Conservation (phyloP, 1,284 basidiomycete genomes). For the Hemileia vastatrix region DNA sequence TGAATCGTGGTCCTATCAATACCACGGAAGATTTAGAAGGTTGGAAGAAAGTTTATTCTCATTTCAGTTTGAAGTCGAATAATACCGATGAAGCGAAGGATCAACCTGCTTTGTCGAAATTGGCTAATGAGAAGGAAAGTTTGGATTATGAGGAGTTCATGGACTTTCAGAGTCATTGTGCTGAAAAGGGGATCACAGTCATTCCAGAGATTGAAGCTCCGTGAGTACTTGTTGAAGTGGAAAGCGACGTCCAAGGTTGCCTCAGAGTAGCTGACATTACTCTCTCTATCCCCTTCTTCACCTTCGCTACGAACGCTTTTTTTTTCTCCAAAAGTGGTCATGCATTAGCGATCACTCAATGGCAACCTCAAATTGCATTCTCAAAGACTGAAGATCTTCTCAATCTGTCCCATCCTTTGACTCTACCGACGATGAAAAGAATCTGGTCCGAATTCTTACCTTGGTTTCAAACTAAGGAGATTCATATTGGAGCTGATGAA, state of each 20-base stretch:
- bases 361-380: constrained; percentile 47
- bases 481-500: constrained; percentile 48
- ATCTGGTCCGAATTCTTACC: constrained; percentile 47
- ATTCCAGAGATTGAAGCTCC: constrained; percentile 48
- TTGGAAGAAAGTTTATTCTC: too few relatives aligned
- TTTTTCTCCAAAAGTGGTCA: too few relatives aligned
- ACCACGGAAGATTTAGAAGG: too few relatives aligned
- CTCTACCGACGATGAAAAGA: constrained; percentile 44
- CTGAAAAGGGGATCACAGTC: constrained; percentile 45
- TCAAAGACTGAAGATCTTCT: constrained; percentile 39
- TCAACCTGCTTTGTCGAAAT: too few relatives aligned
- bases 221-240: too few relatives aligned
- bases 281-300: too few relatives aligned
- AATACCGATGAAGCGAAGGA: too few relatives aligned
- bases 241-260: too few relatives aligned
- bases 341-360: constrained; percentile 46
- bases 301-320: too few relatives aligned
- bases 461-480: constrained; percentile 42
- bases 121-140: constrained; percentile 44
- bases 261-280: too few relatives aligned
- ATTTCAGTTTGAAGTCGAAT: too few relatives aligned
- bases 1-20: constrained; percentile 33
- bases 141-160: constrained; percentile 44
- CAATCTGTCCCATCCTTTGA: constrained; percentile 46
- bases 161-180: constrained; percentile 41